Evolutionary conservation across 768 basidiomycete genomes (phyloP).

Genomic region (Coprinopsis cinerea): DNA sequence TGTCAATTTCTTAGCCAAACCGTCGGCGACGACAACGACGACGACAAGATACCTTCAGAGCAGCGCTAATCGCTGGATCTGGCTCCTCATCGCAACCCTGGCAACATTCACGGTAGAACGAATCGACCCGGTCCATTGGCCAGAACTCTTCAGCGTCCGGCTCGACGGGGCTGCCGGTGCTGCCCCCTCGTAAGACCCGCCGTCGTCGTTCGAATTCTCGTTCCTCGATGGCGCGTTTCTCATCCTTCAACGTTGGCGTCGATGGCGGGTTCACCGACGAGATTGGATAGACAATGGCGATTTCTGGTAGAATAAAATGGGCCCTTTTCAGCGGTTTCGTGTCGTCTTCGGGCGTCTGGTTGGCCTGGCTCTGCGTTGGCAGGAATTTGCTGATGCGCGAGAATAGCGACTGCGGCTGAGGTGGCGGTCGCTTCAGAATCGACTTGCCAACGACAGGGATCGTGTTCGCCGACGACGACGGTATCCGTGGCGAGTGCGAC

Average conservation of each 20-base stretch:
- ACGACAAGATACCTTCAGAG: conserved; percentile 61
- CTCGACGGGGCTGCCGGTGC: conserved; percentile 13
- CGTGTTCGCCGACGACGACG: conserved; percentile 77
- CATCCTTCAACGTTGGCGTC: conserved; percentile 70
- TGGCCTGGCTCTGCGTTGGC: conserved; percentile 44
- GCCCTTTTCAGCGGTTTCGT: conserved; percentile 74
- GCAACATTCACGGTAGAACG: conserved; percentile 85
- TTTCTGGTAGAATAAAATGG: conserved; percentile 84
- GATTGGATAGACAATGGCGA: conserved; percentile 89
- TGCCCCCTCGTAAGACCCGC: conserved; percentile 52
- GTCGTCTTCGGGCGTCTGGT: conserved; percentile 33
- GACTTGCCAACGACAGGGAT: conserved; percentile 77
- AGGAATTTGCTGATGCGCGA: conserved; percentile 71
- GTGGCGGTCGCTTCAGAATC: conserved; percentile 74
- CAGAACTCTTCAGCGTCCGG: conserved; percentile 64
- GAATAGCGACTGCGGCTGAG: conserved; percentile 61
- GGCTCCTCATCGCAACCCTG: conserved; percentile 67
- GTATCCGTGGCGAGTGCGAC: conserved; percentile 36
- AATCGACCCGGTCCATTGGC: conserved; percentile 77
- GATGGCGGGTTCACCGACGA: conserved; percentile 79
- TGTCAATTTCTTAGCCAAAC: conserved; percentile 18
- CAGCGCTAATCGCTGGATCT: conserved; percentile 56
- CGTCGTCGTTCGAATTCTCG: conserved; percentile 63
- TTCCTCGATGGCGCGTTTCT: conserved; percentile 76
- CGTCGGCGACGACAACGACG: conserved; percentile 1